These are phyloP conservation scores for Asterophora lycoperdoides DNA, from an alignment of 768 basidiomycete genomes.

Conservation along the genomic window DNA sequence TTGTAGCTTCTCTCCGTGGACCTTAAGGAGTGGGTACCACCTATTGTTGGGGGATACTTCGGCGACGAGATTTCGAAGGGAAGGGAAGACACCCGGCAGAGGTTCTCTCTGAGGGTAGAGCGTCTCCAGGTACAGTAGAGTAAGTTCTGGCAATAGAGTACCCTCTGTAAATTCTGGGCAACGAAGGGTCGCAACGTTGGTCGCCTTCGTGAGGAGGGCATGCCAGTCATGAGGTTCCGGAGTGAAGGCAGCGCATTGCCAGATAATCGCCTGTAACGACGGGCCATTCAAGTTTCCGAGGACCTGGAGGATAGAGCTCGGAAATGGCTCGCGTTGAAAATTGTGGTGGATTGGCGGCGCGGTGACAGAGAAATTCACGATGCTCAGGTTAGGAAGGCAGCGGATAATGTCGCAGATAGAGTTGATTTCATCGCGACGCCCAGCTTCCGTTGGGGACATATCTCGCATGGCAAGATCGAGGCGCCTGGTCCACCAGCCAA, in stretches of 20 bases:
- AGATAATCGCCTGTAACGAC: slow-evolving; percentile 11
- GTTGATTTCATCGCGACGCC: neutral
- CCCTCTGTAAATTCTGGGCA: neutral
- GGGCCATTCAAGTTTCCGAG: slow-evolving; percentile 5
- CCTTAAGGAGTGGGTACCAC: slow-evolving; percentile 5
- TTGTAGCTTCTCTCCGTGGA: slow-evolving; percentile 12
- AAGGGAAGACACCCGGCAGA: slow-evolving; percentile 3
- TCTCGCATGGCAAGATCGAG: slow-evolving; percentile 20
- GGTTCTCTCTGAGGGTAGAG: neutral
- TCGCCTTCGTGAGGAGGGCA: slow-evolving; percentile 8
- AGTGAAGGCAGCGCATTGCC: neutral
- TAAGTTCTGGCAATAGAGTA: neutral
- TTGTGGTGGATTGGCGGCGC: neutral
- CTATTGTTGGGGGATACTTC: neutral
- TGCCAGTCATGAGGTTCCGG: slow-evolving; percentile 3
- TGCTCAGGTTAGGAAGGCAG: slow-evolving; percentile 17
- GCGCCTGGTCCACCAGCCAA: slow-evolving; percentile 16
- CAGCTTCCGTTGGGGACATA: neutral
- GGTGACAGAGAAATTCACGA: slow-evolving; percentile 8
- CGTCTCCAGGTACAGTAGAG: slow-evolving; percentile 2
- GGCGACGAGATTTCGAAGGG: slow-evolving; percentile 11
- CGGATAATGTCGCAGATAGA: slow-evolving; percentile 11
- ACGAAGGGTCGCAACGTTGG: slow-evolving; percentile 6
- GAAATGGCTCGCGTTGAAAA: neutral
- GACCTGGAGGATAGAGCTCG: slow-evolving; percentile 2